Evolutionary conservation across 148 eudicot species (phyloP), one percentile per base, ranked within the genome.

Genomic region (Silene latifolia): DNA sequence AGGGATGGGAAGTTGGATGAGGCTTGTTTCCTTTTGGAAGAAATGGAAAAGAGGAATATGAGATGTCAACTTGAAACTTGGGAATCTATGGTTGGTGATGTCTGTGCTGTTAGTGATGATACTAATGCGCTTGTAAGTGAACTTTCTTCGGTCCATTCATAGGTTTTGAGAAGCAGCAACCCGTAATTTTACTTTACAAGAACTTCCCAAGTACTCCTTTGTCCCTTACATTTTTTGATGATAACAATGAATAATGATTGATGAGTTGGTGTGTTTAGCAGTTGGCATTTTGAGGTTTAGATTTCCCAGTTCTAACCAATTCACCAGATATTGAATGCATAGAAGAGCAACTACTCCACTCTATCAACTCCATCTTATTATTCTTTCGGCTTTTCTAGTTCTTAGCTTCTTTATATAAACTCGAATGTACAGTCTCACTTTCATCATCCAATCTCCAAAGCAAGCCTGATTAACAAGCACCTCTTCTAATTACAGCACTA

Each of bases 1-100:
- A 79, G 71, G 77, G 72, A 69, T 72, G 88, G 93, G 72, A 89
- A 89, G 80, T 69, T 77, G 35, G 86, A 95, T 21, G 90, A 83
- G 70, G 96, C 88, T 77, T 75, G 84, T 69, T 90, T 89, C 77
- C 84, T 92, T 44, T 81, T 92, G 85, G 96, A 88, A 82, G 92
- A 83, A 85, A 90, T 95, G 96, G 82, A 81, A 74, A 92, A 86
- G 84, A 88, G 83, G 85, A 83, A 83, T 35, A 79, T 90, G 80
- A 79, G 80, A 81, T 77, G 88, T 35, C 85, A 85, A 75, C 59
- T 63, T 51, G 78, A 67, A 10, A 80, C 72, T 14, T 92, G 93
- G 98, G 93, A 88, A 61, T 60, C 83, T 62, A 44, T 94, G 24
- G 85, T 91, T 78, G 59, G 59, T 32, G 88, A 86, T 69, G 47